Evolutionary conservation across 1,284 basidiomycete species (phyloP).

Genomic region (Laetiporus sulphureus): DNA sequence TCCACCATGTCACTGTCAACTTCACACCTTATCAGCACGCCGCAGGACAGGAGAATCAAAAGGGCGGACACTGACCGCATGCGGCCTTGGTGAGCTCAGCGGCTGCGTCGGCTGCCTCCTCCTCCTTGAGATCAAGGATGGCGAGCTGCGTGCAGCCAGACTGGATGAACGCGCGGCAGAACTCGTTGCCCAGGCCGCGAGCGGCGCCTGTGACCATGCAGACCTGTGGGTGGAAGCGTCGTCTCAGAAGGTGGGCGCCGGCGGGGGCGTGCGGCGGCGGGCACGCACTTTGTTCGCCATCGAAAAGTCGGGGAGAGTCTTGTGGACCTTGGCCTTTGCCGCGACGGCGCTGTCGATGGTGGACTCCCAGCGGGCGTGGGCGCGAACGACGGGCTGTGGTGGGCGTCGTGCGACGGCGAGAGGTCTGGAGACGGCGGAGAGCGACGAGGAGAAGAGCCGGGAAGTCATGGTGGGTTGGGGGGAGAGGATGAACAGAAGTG

Average conservation of each 20-base stretch:
- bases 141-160: conserved; percentile 82
- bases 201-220: conserved; percentile 94
- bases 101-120: conserved; percentile 69
- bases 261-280: conserved; percentile 1
- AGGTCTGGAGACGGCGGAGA: conserved; percentile 13
- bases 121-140: conserved; percentile 79
- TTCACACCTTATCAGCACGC: conserved; percentile 36
- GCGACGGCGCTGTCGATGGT: conserved; percentile 12
- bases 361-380: conserved; percentile 20
- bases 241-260: conserved; percentile 1
- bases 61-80: conserved; percentile 34
- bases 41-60: conserved; percentile 1
- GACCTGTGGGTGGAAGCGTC: conserved; percentile 43
- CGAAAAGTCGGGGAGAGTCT: conserved; percentile 56
- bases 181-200: conserved; percentile 82
- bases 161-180: conserved; percentile 85
- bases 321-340: conserved; percentile 26
- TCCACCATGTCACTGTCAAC: conserved; percentile 53
- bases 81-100: conserved; percentile 60
- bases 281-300: conserved; percentile 57
- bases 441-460: conserved; percentile 10
- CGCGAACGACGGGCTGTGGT: conserved; percentile 6
- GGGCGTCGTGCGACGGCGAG: conserved; percentile 7
- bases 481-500: conserved; percentile 10
- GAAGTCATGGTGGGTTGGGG: conserved; percentile 6